Conservation (phyloP, 2,329 filamentous ascomycete genomes). For the Myriosclerotinia curreyana region DNA sequence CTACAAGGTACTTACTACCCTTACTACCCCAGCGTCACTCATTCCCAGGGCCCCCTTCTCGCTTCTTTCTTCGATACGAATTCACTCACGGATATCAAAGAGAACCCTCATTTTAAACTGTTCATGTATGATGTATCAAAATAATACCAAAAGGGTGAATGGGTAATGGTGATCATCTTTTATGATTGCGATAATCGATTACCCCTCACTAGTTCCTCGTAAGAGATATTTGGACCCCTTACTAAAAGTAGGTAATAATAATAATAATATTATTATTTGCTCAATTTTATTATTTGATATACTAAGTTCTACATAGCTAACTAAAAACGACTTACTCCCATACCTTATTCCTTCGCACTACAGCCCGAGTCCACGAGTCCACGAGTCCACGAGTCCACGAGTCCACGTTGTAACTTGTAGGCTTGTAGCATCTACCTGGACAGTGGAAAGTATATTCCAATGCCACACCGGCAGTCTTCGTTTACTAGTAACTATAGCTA, state of each 20-base stretch:
- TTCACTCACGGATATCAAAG: not conserved
- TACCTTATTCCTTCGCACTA: not conserved
- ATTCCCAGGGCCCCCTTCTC: no score
- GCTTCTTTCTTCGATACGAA: not conserved
- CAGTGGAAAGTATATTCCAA: not conserved
- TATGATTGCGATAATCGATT: conserved; percentile 15
- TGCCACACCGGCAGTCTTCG: not conserved
- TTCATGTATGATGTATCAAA: not conserved
- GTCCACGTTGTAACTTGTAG: not conserved
- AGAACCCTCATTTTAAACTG: not conserved
- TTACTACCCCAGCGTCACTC: no score
- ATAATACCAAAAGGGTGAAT: not conserved
- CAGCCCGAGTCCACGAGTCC: not conserved
- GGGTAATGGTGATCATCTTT: conserved; percentile 3
- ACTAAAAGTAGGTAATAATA: not conserved
- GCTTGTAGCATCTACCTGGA: not conserved
- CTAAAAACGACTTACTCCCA: not conserved
- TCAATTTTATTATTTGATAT: conserved; percentile 7
- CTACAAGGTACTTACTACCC: no score
- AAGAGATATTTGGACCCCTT: not conserved
- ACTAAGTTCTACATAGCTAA: not conserved
- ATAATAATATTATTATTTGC: no score
- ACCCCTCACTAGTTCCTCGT: not conserved
- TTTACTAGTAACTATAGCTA: not conserved
- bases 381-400: not conserved